Conservation (phyloP, 1,139 yeast species). For the Eremothecium gossypii region DNA sequence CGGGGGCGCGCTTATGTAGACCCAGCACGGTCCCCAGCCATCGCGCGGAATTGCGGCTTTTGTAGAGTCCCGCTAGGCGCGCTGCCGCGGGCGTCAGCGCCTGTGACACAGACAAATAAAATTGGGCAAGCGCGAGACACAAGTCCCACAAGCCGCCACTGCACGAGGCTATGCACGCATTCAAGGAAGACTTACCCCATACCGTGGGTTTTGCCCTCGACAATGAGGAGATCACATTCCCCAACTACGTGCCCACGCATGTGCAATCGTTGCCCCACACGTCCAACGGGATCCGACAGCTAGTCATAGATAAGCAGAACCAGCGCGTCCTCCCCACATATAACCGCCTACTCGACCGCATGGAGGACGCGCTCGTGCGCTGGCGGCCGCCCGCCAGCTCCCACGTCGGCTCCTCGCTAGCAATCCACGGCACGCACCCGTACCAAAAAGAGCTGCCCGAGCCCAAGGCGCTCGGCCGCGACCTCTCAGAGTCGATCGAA, state of each 20-base stretch:
- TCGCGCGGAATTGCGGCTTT: too few species aligned
- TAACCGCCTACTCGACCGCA: constrained; percentile 34
- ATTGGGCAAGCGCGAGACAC: not conserved
- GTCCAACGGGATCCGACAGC: constrained; percentile 18
- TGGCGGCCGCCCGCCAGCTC: constrained; percentile 46
- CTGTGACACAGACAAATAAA: constrained; percentile 5
- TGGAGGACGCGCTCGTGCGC: constrained; percentile 45
- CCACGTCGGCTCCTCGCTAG: constrained; percentile 19
- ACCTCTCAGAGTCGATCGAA: constrained; percentile 2
- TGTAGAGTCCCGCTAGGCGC: too few species aligned
- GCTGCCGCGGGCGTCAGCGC: not conserved
- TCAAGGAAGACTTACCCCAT: constrained; percentile 2
- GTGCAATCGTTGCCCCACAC: constrained; percentile 4
- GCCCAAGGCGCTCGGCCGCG: constrained; percentile 1
- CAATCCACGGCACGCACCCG: constrained; percentile 23
- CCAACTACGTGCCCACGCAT: constrained; percentile 3
- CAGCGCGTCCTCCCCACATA: constrained; percentile 21
- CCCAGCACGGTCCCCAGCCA: too few species aligned
- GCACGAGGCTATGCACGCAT: not conserved
- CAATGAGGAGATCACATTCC: constrained; percentile 2
- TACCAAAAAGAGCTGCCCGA: constrained; percentile 13
- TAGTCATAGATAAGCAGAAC: constrained; percentile 27
- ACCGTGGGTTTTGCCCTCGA: constrained; percentile 3
- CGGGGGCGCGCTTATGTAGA: too few species aligned
- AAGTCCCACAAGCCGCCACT: not conserved